Base-by-base conservation (phyloP, 2,329 filamentous ascomycete genomes). In the Fusarium aywerte region DNA sequence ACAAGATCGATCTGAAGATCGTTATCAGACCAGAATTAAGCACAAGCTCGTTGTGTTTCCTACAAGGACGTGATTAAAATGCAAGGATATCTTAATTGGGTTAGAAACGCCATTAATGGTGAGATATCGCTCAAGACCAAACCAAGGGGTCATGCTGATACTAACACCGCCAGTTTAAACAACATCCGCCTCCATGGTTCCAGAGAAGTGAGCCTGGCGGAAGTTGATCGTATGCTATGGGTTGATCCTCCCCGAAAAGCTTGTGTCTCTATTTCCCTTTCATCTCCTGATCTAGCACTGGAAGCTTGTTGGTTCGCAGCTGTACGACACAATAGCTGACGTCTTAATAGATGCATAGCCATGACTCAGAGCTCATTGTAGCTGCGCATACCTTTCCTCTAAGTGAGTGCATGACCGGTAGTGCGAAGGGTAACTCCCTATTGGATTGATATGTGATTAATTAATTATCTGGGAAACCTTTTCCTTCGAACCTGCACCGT, bases 141-240 rank as follows among this genome's bases (percentile, higher is more conserved):
- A 58, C 20, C 51, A 62, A 63, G 44, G 53, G 68, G 61, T 64
- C 68, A 65, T 58, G 55, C 35, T 58, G 56, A 44, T 56, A 33
- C 45, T 49, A 40, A 47, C 49, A 48, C 40, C 49, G 49, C 58
- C 50, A 31, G 49, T 58, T 43, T 44, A 58, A 53, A 61, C 43
- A 65, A 54, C n/a, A 68, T 48, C 50, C 38, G 60, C 61, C 67
- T 58, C 58, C 57, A 63, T 61, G 65, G 58, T 60, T 52, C 58
- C 58, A 68, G 65, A 60, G 68, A 71, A 65, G 70, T 68, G 68
- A 63, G 43, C 66, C 66, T 64, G 62, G 65, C 53, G 65, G 55
- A 27, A 70, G 33, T 45, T 59, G 51, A 62, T 72, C 68, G 70
- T 73, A 70, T 69, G 67, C 51, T 50, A 53, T 33, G 42, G 25